Conservation (phyloP, 2,329 filamentous ascomycete genomes). For the Tolypocladium inflatum region DNA sequence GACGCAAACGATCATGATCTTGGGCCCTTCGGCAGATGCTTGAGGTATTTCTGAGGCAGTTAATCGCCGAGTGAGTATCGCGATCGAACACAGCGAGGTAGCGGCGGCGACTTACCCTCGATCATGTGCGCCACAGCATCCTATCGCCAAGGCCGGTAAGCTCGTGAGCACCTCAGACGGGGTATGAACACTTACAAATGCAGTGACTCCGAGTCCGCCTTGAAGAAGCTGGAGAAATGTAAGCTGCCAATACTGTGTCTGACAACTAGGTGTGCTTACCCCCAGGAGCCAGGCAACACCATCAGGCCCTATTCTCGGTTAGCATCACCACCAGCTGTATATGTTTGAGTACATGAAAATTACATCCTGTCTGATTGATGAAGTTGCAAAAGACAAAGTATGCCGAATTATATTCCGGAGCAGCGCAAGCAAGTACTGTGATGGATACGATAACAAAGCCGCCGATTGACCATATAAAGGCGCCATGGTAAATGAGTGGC, state of each 20-base stretch:
- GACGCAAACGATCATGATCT: conserved; percentile 44
- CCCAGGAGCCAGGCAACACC: conserved; percentile 23
- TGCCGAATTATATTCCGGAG: conserved; percentile 43
- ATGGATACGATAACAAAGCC: conserved; percentile 63
- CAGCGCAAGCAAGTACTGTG: conserved; percentile 54
- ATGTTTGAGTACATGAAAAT: neutral
- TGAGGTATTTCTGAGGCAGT: conserved; percentile 17
- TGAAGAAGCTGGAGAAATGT: conserved; percentile 14
- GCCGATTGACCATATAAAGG: conserved; percentile 59
- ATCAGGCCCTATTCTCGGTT: conserved; percentile 14
- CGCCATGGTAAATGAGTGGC: conserved; percentile 47
- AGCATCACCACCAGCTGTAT: neutral
- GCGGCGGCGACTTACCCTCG: conserved; percentile 8
- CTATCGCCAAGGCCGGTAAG: conserved; percentile 1
- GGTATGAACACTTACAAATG: conserved; percentile 11
- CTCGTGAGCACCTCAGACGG: no score
- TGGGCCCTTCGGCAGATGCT: conserved; percentile 18
- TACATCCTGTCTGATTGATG: conserved; percentile 20
- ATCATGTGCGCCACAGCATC: conserved; percentile 26
- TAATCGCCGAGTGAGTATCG: neutral
- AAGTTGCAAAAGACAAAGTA: conserved; percentile 21
- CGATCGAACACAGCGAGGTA: rapidly evolving
- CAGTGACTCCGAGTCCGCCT: conserved; percentile 21
- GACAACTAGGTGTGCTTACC: conserved; percentile 2
- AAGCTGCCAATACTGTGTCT: neutral